These are phyloP conservation scores for Paramecium caudatum DNA, from an alignment of 73 alveolate genomes.

Conservation along the genomic window DNA sequence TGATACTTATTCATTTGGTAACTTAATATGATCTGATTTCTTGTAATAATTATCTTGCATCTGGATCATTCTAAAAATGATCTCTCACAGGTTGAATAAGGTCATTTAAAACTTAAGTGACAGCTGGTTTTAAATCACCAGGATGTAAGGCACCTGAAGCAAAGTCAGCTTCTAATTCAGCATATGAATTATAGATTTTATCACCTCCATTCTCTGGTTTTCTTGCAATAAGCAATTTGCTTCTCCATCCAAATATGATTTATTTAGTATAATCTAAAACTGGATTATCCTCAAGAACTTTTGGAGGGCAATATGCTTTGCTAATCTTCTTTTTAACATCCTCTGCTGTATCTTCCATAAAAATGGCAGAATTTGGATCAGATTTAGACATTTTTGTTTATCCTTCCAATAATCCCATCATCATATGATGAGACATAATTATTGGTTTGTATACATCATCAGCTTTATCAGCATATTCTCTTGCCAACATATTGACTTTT, in stretches of 20 bases:
- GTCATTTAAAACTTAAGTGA: conserved; percentile 88
- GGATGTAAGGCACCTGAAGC: conserved; percentile 89
- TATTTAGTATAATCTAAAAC: conserved; percentile 90
- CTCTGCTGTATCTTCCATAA: conserved; percentile 99
- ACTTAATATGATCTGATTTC: conserved; percentile 47
- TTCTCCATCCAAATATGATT: conserved; percentile 90
- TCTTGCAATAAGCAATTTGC: conserved; percentile 81
- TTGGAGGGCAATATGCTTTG: conserved; percentile 97
- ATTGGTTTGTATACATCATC: conserved; percentile 92
- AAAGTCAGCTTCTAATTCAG: conserved; percentile 89
- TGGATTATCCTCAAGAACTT: conserved; percentile 89
- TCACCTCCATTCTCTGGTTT: conserved; percentile 88
- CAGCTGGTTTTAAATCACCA: conserved; percentile 93
- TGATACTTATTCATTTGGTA: neutral
- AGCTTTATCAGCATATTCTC: conserved; percentile 96
- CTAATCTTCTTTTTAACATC: conserved; percentile 97
- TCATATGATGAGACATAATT: conserved; percentile 96
- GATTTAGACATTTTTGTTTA: conserved; percentile 98
- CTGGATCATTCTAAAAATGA: conserved; percentile 95
- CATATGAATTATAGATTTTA: conserved; percentile 79
- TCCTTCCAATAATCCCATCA: conserved; percentile 96
- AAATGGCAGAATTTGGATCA: conserved; percentile 99
- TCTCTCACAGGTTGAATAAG: conserved; percentile 96
- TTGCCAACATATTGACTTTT: conserved; percentile 99
- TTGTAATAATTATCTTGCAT: conserved; percentile 89